These are phyloP conservation scores for Sutorius eximius DNA, from an alignment of 1,284 basidiomycete genomes.

Conservation along the genomic window DNA sequence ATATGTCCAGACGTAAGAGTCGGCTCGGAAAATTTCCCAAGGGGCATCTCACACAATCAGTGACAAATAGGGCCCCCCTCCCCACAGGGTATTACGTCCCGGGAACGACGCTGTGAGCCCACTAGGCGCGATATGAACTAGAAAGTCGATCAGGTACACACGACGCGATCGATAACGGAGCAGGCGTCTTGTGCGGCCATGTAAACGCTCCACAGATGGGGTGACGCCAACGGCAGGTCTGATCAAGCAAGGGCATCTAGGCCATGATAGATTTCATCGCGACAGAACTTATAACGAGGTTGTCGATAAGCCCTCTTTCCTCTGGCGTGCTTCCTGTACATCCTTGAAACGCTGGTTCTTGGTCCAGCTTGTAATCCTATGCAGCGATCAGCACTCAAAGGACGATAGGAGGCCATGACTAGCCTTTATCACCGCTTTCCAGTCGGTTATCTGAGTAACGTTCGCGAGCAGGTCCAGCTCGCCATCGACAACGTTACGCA, in stretches of 20 bases:
- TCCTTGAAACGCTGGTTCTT: constrained; percentile 46
- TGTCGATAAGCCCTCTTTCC: constrained; percentile 54
- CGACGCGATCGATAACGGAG: not conserved
- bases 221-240: not conserved
- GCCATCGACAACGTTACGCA: constrained; percentile 61
- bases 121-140: not conserved
- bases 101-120: not conserved
- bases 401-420: not conserved
- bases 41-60: constrained; percentile 20
- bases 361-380: constrained; percentile 76
- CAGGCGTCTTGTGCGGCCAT: not conserved
- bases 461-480: constrained; percentile 46
- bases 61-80: constrained; percentile 7
- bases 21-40: constrained; percentile 10
- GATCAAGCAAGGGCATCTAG: constrained; percentile 22
- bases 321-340: constrained; percentile 37
- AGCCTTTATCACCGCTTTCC: constrained; percentile 73
- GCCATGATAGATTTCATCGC: constrained; percentile 77
- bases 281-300: constrained; percentile 71
- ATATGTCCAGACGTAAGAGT: not conserved
- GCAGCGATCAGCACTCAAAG: not conserved
- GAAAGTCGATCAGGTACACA: not conserved
- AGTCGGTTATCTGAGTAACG: constrained; percentile 62
- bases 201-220: not conserved
- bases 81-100: not conserved